phyloP scores from a whole-genome alignment of 805 yeast species.

The Kodamaea kaohsiungensis region DNA sequence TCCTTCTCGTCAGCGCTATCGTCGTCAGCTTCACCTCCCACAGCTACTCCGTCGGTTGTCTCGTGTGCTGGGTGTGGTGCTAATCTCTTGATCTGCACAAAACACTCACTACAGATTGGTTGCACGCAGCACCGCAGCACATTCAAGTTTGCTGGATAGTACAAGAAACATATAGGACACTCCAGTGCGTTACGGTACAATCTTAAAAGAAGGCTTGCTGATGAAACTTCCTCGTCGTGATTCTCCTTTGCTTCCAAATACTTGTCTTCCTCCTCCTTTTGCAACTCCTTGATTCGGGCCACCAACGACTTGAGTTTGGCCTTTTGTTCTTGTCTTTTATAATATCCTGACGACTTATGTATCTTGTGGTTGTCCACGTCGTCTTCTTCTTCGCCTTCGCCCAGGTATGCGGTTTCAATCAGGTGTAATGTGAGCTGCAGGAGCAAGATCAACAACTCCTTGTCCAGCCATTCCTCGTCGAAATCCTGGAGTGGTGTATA shows the following conservation, averaged over 20 bases:
- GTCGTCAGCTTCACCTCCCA: not conserved
- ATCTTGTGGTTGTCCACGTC: constrained; percentile 63
- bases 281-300: constrained; percentile 27
- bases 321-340: constrained; percentile 53
- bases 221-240: constrained; percentile 30
- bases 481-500: constrained; percentile 85
- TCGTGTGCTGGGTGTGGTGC: constrained; percentile 96
- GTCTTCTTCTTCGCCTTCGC: constrained; percentile 52
- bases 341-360: constrained; percentile 47
- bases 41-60: constrained; percentile 26
- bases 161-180: constrained; percentile 93
- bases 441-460: constrained; percentile 54
- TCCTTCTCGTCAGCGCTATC: constrained; percentile 17
- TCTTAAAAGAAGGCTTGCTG: constrained; percentile 49
- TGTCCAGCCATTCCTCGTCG: constrained; percentile 69
- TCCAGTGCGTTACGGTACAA: constrained; percentile 73
- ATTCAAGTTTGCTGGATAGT: constrained; percentile 77
- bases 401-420: constrained; percentile 46
- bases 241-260: constrained; percentile 27
- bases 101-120: constrained; percentile 94
- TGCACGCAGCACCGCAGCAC: constrained; percentile 86
- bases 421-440: constrained; percentile 59
- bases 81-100: constrained; percentile 88
- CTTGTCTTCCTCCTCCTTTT: constrained; percentile 36
- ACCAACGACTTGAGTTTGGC: constrained; percentile 42